These are phyloP conservation scores for Mediolabrus comicus DNA, from an alignment of 108 stramenopile species.

Conservation along the genomic window DNA sequence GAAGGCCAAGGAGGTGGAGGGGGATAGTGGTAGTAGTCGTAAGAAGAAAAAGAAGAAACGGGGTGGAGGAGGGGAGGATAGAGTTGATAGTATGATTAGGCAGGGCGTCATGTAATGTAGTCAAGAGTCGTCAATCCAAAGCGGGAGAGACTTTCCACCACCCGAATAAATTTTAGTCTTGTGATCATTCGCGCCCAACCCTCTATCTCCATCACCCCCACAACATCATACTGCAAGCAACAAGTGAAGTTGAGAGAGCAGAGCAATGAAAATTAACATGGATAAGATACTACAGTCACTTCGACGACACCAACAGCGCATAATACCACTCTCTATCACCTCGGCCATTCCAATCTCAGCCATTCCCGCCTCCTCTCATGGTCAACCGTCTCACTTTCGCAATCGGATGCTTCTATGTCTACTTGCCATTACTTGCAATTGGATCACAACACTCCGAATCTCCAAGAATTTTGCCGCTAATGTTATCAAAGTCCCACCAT, in stretches of 20 bases:
- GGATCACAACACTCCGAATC: slow-evolving; percentile 35
- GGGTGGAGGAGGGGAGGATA: not conserved
- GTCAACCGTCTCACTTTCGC: slow-evolving; percentile 18
- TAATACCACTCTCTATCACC: not conserved
- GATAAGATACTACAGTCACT: not conserved
- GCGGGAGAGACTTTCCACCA: not conserved
- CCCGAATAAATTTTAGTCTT: not conserved
- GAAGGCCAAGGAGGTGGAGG: slow-evolving; percentile 44
- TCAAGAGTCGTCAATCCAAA: not conserved
- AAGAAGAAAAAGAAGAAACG: slow-evolving; percentile 4
- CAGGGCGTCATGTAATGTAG: not conserved
- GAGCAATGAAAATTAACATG: not conserved
- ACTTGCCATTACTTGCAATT: slow-evolving; percentile 34
- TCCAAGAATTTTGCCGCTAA: slow-evolving; percentile 27
- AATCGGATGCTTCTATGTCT: slow-evolving; percentile 40
- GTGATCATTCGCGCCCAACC: no score
- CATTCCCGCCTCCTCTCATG: not conserved
- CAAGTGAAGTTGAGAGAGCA: not conserved
- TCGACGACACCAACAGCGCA: not conserved
- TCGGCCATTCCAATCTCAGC: not conserved
- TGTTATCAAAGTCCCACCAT: slow-evolving; percentile 29
- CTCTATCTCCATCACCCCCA: not conserved
- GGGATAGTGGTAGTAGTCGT: not conserved
- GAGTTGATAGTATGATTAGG: slow-evolving; percentile 5
- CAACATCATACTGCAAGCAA: not conserved